Evolutionary conservation across 176 grass and related monocot genomes (phyloP).

Genomic region (Aegilops speltoides): DNA sequence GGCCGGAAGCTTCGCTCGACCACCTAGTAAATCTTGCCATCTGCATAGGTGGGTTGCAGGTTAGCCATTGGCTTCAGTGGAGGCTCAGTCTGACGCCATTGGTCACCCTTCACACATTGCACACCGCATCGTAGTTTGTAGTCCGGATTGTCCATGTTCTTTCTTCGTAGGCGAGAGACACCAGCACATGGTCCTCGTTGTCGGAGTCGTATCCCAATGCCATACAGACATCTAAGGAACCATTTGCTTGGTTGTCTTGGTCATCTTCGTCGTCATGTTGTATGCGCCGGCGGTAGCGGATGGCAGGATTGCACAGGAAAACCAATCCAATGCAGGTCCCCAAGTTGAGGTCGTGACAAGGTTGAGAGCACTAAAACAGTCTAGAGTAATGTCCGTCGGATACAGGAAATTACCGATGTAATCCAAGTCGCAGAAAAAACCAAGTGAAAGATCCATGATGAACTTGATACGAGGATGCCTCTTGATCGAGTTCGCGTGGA

Average conservation of each 20-base stretch:
- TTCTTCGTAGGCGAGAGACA: not conserved
- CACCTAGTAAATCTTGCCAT: constrained; percentile 10
- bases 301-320: not conserved
- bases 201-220: not conserved
- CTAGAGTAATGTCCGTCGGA: not conserved
- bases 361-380: not conserved
- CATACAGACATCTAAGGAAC: not conserved
- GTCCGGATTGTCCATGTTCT: not conserved
- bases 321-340: not conserved
- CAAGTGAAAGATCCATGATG: not conserved
- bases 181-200: not conserved
- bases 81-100: not conserved
- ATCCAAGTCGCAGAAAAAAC: not conserved
- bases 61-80: not conserved
- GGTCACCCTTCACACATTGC: not conserved
- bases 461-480: not conserved
- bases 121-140: not conserved
- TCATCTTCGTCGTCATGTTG: not conserved
- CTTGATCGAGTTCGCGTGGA: not conserved
- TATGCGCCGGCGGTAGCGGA: not conserved
- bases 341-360: not conserved
- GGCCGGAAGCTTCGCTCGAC: not conserved
- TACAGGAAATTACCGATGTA: not conserved
- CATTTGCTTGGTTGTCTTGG: not conserved
- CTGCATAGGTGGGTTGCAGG: not conserved